Evolutionary conservation across 345 rosid genomes (phyloP).

Genomic region (Eucalyptus curtisii): DNA sequence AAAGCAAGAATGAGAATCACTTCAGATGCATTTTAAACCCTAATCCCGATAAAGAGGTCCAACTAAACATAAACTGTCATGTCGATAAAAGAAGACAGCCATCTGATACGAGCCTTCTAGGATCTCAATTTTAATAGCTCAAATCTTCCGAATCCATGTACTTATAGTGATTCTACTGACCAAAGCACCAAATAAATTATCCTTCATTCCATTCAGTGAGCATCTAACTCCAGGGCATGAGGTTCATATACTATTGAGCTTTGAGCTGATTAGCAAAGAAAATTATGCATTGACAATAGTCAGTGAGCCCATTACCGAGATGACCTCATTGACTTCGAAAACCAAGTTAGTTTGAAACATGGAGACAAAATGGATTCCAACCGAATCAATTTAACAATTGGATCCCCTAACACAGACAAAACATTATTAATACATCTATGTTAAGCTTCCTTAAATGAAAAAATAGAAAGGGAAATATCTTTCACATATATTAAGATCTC

Average conservation of each 20-base stretch:
- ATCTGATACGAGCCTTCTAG: not conserved
- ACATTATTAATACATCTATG: not conserved
- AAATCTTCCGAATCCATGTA: not conserved
- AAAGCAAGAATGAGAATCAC: not conserved
- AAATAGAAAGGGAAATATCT: not conserved
- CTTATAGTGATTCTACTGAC: not conserved
- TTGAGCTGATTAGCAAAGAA: not conserved
- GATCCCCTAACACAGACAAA: not conserved
- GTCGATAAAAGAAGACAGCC: not conserved
- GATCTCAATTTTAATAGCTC: not conserved
- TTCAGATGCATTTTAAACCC: not conserved
- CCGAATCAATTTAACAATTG: not conserved
- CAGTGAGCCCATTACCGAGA: not conserved
- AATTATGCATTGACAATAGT: not conserved
- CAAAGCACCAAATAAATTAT: not conserved
- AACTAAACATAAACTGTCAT: not conserved
- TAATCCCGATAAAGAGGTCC: not conserved
- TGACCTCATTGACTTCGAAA: not conserved
- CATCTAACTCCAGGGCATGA: not conserved
- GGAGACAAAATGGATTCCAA: not conserved
- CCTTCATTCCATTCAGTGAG: not conserved
- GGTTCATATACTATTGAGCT: not conserved
- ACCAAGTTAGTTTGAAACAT: not conserved
- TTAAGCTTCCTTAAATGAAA: not conserved
- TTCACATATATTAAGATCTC: not conserved